A percentile compares a stretch with the other conserved stretches of the same genome.
Conservation (phyloP, 495 filamentous ascomycete species). For the Letharia columbiana region DNA sequence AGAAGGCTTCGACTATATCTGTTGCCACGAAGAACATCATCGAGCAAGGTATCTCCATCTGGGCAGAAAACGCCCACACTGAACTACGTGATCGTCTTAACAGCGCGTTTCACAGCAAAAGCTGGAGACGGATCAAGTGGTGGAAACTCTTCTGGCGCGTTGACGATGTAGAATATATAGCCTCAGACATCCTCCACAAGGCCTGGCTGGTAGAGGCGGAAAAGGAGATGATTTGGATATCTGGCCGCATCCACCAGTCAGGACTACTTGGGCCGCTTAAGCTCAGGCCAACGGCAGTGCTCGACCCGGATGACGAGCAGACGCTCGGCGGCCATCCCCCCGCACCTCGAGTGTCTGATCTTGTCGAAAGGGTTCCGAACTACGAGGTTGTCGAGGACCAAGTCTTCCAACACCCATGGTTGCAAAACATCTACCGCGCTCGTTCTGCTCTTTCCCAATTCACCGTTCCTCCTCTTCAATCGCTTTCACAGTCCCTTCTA, state of each 20-base stretch:
- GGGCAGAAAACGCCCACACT: conserved; percentile 71
- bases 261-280: conserved; percentile 36
- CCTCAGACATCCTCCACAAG: conserved; percentile 62
- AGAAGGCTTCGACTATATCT: conserved; percentile 34
- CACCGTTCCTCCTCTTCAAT: conserved; percentile 68
- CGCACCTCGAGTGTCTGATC: conserved; percentile 15
- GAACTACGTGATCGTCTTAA: conserved; percentile 75
- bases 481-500: conserved; percentile 68
- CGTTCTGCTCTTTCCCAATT: conserved; percentile 48
- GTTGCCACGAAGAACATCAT: conserved; percentile 42
- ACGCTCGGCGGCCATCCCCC: conserved; percentile 14
- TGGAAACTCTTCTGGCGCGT: conserved; percentile 94
- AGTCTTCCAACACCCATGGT: conserved; percentile 31
- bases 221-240: conserved; percentile 63
- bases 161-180: conserved; percentile 79
- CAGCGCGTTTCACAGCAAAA: conserved; percentile 54
- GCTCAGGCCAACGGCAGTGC: conserved; percentile 9
- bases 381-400: conserved; percentile 15
- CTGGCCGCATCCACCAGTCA: conserved; percentile 71
- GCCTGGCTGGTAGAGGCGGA: conserved; percentile 71
- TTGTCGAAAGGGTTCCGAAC: conserved; percentile 12
- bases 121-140: conserved; percentile 75
- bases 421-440: conserved; percentile 39
- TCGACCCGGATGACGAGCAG: conserved; percentile 12
- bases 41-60: conserved; percentile 49